These are phyloP conservation scores for Colletotrichum zoysiae DNA, from an alignment of 2,329 filamentous ascomycete species.

Conservation along the genomic window DNA sequence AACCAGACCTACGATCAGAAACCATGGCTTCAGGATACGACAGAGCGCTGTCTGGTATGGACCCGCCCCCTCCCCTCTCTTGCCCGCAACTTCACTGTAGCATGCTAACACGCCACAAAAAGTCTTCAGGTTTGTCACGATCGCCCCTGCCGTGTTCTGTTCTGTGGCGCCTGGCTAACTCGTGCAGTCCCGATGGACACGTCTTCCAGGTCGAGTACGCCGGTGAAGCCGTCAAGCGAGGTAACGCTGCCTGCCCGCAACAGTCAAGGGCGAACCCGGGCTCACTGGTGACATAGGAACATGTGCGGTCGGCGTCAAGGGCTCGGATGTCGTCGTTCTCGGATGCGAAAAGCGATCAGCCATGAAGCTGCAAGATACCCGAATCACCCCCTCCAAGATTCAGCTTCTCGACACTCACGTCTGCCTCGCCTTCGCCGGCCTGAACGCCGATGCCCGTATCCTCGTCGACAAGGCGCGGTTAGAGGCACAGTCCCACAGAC, in stretches of 20 bases:
- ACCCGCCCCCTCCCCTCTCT: constrained; percentile 47
- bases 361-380: constrained; percentile 99
- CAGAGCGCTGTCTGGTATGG: constrained; percentile 96
- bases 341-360: constrained; percentile 99
- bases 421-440: constrained; percentile 94
- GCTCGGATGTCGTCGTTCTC: constrained; percentile 91
- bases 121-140: constrained; percentile 83
- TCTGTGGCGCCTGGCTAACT: constrained; percentile 56
- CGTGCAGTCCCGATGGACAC: constrained; percentile 93
- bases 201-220: constrained; percentile 99
- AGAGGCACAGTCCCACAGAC: constrained; percentile 95
- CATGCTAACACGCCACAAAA: constrained; percentile 57
- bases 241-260: constrained; percentile 61
- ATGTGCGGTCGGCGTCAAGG: constrained; percentile 98
- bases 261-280: constrained; percentile 43
- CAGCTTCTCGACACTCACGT: constrained; percentile 95
- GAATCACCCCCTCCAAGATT: constrained; percentile 99
- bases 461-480: constrained; percentile 97
- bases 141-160: constrained; percentile 34
- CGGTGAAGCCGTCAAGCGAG: constrained; percentile 97
- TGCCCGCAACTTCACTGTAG: constrained; percentile 47
- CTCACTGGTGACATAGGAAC: constrained; percentile 72
- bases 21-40: constrained; percentile 95
- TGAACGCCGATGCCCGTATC: constrained; percentile 98
- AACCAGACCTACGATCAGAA: constrained; percentile 38